phyloP scores from a whole-genome alignment of 208 protist genomes.

The Trypanosoma caninum region DNA sequence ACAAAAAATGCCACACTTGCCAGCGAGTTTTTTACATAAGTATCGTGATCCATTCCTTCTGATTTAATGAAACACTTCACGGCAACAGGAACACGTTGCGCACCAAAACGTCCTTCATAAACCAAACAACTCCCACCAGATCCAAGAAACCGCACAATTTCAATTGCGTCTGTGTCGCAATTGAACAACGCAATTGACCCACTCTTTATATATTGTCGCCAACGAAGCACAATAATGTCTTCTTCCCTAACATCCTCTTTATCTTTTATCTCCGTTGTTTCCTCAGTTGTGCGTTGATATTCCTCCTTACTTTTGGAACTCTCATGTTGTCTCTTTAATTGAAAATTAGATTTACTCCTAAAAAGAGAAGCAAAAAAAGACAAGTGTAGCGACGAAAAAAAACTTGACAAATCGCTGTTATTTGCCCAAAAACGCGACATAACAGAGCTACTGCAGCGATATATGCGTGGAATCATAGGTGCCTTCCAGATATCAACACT shows the following conservation, averaged over 20 bases:
- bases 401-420: conserved; percentile 28
- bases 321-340: no score
- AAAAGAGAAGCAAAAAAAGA: not conserved
- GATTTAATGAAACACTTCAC: conserved; percentile 82
- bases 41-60: conserved; percentile 52
- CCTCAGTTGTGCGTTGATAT: not conserved
- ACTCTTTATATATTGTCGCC: conserved; percentile 47
- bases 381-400: conserved; percentile 22
- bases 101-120: conserved; percentile 59
- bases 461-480: conserved; percentile 24
- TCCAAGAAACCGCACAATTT: conserved; percentile 51
- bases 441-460: conserved; percentile 11
- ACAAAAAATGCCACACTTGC: conserved; percentile 82
- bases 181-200: conserved; percentile 60
- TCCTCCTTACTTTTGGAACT: no score
- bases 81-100: conserved; percentile 52
- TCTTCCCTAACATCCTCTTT: not conserved
- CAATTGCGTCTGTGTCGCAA: conserved; percentile 36
- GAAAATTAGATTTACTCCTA: no score
- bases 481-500: conserved; percentile 25
- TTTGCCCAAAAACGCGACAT: conserved; percentile 24
- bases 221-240: conserved; percentile 39
- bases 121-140: conserved; percentile 77
- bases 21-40: conserved; percentile 76
- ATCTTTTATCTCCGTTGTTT: not conserved